Percentiles rank a stretch among this genome's conserved stretches.
phyloP scores from a whole-genome alignment of 805 yeast species.

The Wickerhamiella siamensis region DNA sequence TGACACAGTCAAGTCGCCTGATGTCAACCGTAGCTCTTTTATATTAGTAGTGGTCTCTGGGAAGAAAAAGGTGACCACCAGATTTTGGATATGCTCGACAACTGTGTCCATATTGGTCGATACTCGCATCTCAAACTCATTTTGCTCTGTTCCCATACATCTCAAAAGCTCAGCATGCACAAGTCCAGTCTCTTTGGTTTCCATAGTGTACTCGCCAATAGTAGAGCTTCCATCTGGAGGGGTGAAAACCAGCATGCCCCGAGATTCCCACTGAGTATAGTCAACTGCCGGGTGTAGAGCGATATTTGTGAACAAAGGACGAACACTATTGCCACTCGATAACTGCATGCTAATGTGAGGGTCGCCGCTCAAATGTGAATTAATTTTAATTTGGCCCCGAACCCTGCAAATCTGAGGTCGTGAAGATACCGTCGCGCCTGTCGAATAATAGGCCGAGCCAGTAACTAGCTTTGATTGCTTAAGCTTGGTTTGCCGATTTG shows the following conservation, averaged over 20 bases:
- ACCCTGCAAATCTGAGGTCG: constrained; percentile 27
- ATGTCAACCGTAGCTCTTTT: constrained; percentile 49
- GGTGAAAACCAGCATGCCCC: constrained; percentile 45
- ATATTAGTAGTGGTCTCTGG: constrained; percentile 22
- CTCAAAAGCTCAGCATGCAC: constrained; percentile 39
- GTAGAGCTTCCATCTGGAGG: constrained; percentile 79
- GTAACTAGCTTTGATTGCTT: not conserved
- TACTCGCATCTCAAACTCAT: constrained; percentile 51
- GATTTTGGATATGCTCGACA: constrained; percentile 35
- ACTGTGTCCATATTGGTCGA: constrained; percentile 33
- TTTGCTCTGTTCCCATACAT: constrained; percentile 36
- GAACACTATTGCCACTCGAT: constrained; percentile 6
- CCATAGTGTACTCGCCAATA: constrained; percentile 49
- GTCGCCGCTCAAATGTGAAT: constrained; percentile 58
- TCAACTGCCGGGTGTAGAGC: constrained; percentile 48
- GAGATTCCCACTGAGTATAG: constrained; percentile 35
- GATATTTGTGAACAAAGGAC: constrained; percentile 24
- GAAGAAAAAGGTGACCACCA: constrained; percentile 31
- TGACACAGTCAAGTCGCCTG: constrained; percentile 51
- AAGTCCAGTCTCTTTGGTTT: constrained; percentile 35
- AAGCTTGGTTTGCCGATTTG: constrained; percentile 12
- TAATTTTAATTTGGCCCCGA: constrained; percentile 48
- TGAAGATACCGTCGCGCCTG: constrained; percentile 3
- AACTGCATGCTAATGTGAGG: constrained; percentile 56
- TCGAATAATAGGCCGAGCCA: constrained; percentile 18